Conservation (phyloP, 441 rosid species). For the Erysimum cheiri region DNA sequence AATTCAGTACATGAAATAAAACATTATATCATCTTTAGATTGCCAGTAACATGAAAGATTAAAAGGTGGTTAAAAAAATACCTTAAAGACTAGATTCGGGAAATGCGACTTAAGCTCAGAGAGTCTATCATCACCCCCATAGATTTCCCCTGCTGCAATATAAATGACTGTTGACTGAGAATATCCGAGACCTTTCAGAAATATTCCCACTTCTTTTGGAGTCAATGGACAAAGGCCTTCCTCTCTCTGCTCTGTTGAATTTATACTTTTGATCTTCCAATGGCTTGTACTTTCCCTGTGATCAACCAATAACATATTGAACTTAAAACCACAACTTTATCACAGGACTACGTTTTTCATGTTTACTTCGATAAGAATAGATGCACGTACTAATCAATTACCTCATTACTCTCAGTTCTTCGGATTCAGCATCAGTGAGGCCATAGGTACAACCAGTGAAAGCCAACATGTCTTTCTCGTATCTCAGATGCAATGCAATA, state of each 20-base stretch:
- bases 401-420: constrained; percentile 86
- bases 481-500: constrained; percentile 93
- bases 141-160: constrained; percentile 89
- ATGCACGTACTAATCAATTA: constrained; percentile 44
- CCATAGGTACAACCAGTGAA: constrained; percentile 95
- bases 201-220: constrained; percentile 87
- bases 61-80: constrained; percentile 43
- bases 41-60: constrained; percentile 6
- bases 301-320: constrained; percentile 19
- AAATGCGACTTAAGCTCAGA: constrained; percentile 69
- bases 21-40: constrained; percentile 17
- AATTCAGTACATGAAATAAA: constrained; percentile 27
- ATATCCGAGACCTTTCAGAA: constrained; percentile 88
- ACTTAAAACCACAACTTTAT: constrained; percentile 6
- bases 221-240: constrained; percentile 91
- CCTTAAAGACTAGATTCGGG: constrained; percentile 87
- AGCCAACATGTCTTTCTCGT: constrained; percentile 97
- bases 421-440: constrained; percentile 77
- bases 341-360: not conserved
- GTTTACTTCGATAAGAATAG: constrained; percentile 6
- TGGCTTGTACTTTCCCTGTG: constrained; percentile 80
- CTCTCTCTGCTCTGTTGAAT: constrained; percentile 86
- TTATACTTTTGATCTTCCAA: constrained; percentile 91
- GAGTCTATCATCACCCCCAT: constrained; percentile 75
- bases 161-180: constrained; percentile 70